Base-by-base conservation (phyloP, 1,284 basidiomycete species). In the Takashimella tepidaria region DNA sequence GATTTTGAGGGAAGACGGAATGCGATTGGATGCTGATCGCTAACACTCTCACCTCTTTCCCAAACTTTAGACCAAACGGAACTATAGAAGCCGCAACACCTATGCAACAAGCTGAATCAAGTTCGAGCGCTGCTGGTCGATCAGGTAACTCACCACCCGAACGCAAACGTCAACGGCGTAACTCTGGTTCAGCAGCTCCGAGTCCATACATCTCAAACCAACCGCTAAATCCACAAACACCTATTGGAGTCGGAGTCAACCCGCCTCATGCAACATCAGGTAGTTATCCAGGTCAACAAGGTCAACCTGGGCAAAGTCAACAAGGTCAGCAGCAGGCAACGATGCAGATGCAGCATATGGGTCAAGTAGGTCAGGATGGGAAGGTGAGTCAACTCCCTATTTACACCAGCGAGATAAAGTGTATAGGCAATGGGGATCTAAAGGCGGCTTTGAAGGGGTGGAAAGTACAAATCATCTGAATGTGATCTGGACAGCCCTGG, bases 171-270 rank as follows among this genome's bases (percentile, higher is more conserved):
- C 62, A 64, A 60, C 56, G 70, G 5, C 55, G 66, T 19, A 69
- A 69, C 55, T 70, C 70, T 16, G 70, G 68, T 2, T 64, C 58
- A 16, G 63, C 68, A 0, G 68, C 67, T 0, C 64, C 68, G 12
- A 66, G 63, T 42, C 59, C 59, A 12, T 53, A 64, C 63, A 25
- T 70, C 56, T 60, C 59, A 60, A 45, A 55, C 48, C 56, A 59
- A 54, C 54, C 50, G 47, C 47, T 52, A 53, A 55, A 57, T 26
- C 43, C 59, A 4, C 56, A 55, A 43, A 58, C 53, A 22, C 50
- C 58, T 42, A 41, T 50, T 55, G 8, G 55, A 59, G 5, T 54
- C 41, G 19, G 31, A 51, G 19, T 58, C 59, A n/a, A n/a, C n/a
- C n/a, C n/a, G n/a, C n/a, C n/a, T n/a, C n/a, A n/a, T 46, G n/a